Evolutionary conservation across 805 yeast genomes (phyloP), one percentile per base, ranked within the genome.

Genomic region (Allodekkera sacchari): DNA sequence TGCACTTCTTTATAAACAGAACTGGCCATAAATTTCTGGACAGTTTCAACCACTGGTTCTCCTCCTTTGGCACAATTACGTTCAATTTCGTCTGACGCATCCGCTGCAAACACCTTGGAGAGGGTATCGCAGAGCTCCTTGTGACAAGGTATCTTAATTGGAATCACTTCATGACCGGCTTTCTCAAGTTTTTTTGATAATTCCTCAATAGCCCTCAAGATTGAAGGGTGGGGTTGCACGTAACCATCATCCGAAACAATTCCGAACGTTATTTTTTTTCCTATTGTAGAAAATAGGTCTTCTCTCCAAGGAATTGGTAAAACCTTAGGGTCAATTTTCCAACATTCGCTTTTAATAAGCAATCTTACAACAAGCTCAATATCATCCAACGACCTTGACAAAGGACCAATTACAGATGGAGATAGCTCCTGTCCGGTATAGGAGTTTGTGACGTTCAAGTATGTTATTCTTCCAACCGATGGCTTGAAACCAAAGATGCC

Each of bases 401-500:
- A 43, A 22, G 62, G 62, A 2, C 60, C 62, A 20, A 50, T 46
- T 18, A 57, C 60, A 2, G 59, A 52, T 2, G 48, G 37, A 15
- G 56, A 45, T 7, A 47, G 29, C 4, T 47, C 48, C 34, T 56
- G 61, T 32, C 45, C 30, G 2, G 52, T 43, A 36, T 47, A 49
- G 8, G 60, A 53, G 28, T 53, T 53, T 9, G 52, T 33, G 8
- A 48, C 37, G 11, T 43, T 35, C 31, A 39, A 30, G 30, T 50
- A 47, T 24, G 30, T 69, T 49, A 28, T 28, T 23, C 57, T 34
- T 8, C 49, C 48, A 30, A 39, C 31, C 13, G 77, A 62, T 4
- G 80, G 79, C 36, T 75, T 67, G 33, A 76, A 43, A 4, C 77
- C 79, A 45, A 58, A 69, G 14, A 69, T 45, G 10, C 78, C 78